Conservation (phyloP, 2,329 filamentous ascomycete species). For the Periglandula ipomoeae region DNA sequence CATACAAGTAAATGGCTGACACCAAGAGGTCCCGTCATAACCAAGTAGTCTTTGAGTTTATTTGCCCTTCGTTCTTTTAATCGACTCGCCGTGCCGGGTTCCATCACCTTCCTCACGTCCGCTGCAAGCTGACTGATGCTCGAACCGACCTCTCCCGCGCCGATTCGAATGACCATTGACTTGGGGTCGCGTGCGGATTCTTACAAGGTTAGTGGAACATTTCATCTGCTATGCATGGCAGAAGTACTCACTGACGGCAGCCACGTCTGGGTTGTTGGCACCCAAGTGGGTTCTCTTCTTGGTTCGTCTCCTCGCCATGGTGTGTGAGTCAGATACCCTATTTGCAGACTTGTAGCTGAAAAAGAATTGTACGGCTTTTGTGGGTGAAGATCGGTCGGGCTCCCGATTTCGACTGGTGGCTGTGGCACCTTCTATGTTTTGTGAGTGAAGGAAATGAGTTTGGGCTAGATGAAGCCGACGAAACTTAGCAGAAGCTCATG, state of each 20-base stretch:
- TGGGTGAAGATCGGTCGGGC: no score
- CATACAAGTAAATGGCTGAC: slow-evolving; percentile 90
- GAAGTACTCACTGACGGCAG: no score
- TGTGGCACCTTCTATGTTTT: no score
- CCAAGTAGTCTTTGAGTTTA: slow-evolving; percentile 81
- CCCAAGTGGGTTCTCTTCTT: slow-evolving; percentile 86
- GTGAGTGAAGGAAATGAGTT: background rate
- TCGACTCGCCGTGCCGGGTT: slow-evolving; percentile 83
- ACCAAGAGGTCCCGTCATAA: slow-evolving; percentile 90
- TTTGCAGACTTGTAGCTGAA: no score
- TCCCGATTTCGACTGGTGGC: no score
- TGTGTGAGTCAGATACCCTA: no score
- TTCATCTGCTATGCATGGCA: no score
- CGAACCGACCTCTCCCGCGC: slow-evolving; percentile 84
- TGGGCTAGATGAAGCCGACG: background rate
- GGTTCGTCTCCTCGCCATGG: slow-evolving; percentile 70
- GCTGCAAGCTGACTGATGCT: slow-evolving; percentile 85
- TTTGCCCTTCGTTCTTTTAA: slow-evolving; percentile 86
- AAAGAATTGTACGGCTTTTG: no score
- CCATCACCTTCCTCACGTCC: slow-evolving; percentile 90
- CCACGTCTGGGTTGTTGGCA: slow-evolving; percentile 49
- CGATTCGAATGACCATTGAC: slow-evolving; percentile 97
- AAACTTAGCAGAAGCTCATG: background rate
- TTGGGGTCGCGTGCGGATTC: slow-evolving; percentile 70
- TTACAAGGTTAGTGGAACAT: no score